Evolutionary conservation across 73 alveolate species (phyloP), one percentile per base, ranked within the genome.

Genomic region (Effrenium voratum): DNA sequence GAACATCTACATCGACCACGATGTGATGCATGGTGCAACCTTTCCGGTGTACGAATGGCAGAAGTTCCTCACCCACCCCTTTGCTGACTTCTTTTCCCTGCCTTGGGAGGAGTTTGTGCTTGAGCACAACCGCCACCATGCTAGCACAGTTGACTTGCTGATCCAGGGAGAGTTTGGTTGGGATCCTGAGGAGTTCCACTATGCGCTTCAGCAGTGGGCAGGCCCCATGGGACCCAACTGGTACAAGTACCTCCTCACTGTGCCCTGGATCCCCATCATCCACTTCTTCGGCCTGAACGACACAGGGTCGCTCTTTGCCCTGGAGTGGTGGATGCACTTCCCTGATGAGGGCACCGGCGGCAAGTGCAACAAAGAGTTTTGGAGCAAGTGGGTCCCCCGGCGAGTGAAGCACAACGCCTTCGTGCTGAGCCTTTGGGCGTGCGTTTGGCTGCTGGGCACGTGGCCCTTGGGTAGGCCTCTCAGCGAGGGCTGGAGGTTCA

Each of bases 61-160:
- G 90, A 68, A 70, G 98, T 91, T 70, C 63, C 26, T 91, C 36
- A 91, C 98, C 44, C 98, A 91, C 46, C 98, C 98, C 45, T 90
- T 90, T 70, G 86, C 87, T 2, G 98, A 91, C 88, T 91, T 91
- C 77, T 68, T 91, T 19, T 91, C 98, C 59, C 38, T 91, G 55
- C 98, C 98, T 1, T 91, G 98, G 98, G 98, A 91, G 63, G 98
- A 91, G 90, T 91, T 91, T 36, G 98, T 91, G 10, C 43, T 91
- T 88, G 98, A 91, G 98, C 98, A 91, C 98, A 91, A 91, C 45
- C 76, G 98, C 50, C 98, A 85, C 63, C 94, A 83, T 34, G 93
- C 93, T 30, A 83, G 93, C 93, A 83, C 93, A 13, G 94, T 90
- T 57, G 96, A 90, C 52, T 36, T 90, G 96, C 52, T 90, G 72